phyloP scores from a whole-genome alignment of 768 basidiomycete species.

The Dioszegia crocea region DNA sequence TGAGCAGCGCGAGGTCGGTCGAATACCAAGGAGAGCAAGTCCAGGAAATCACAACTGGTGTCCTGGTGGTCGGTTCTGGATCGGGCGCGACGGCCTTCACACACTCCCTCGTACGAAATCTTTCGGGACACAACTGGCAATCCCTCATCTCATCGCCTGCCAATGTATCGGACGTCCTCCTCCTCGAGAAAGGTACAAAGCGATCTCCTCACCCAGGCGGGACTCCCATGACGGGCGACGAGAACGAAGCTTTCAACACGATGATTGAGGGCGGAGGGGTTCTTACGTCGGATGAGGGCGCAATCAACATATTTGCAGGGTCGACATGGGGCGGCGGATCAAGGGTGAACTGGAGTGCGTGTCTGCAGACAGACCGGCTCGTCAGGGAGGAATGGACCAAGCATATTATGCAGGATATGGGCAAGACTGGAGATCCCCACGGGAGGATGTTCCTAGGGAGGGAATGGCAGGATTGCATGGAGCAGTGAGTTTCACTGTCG shows the following conservation, averaged over 20 bases:
- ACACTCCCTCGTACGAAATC: background rate
- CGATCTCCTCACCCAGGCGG: constrained; percentile 1
- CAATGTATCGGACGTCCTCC: background rate
- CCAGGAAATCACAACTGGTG: background rate
- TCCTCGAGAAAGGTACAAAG: constrained; percentile 7
- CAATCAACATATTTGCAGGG: constrained; percentile 60
- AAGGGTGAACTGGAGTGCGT: constrained; percentile 43
- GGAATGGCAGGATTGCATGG: constrained; percentile 13
- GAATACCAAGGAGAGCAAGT: constrained; percentile 5
- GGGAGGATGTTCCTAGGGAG: constrained; percentile 7
- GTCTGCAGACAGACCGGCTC: constrained; percentile 35
- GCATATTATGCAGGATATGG: constrained; percentile 19
- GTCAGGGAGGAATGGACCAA: constrained; percentile 44
- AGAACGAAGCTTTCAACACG: constrained; percentile 15
- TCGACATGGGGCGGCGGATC: constrained; percentile 37
- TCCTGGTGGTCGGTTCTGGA: constrained; percentile 7
- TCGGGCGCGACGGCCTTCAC: constrained; percentile 3
- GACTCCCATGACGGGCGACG: constrained; percentile 3
- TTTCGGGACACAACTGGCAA: background rate
- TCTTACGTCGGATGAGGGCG: constrained; percentile 69
- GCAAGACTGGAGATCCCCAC: background rate
- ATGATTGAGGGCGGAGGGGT: constrained; percentile 61
- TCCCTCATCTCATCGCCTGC: background rate
- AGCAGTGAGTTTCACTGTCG: background rate
- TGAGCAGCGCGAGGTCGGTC: background rate